Percentiles rank a stretch among this genome's conserved stretches.
Evolutionary conservation across 2,329 filamentous ascomycete genomes (phyloP).

Genomic region (Magnaporthiopsis poae): DNA sequence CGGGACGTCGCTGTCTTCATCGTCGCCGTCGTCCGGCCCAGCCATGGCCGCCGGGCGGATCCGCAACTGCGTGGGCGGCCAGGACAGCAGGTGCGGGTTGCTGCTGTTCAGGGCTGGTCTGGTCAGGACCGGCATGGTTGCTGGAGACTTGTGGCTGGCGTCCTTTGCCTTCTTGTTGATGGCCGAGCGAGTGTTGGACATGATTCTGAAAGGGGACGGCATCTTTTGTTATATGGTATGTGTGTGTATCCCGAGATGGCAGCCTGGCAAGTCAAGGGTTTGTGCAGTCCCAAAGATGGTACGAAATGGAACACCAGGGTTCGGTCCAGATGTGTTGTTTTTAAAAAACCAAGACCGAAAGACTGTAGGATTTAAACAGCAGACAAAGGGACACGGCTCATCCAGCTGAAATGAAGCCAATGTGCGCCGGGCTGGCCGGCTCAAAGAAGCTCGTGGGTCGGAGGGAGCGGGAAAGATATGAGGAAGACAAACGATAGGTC

Average conservation of each 20-base stretch:
- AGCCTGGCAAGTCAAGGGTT: not conserved
- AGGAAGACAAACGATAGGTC: conserved; percentile 3
- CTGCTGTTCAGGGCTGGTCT: not conserved
- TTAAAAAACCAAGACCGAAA: not conserved
- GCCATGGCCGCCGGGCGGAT: conserved; percentile 30
- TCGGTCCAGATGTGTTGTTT: not conserved
- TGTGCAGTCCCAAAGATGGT: not conserved
- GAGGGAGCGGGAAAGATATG: conserved; percentile 8
- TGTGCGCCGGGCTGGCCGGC: conserved; percentile 22
- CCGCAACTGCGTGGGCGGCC: conserved; percentile 42
- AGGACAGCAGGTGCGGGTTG: conserved; percentile 23
- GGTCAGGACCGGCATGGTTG: conserved; percentile 1
- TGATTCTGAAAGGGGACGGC: not conserved
- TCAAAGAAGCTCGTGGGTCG: conserved; percentile 12
- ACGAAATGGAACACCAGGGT: not conserved
- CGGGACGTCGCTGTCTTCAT: conserved; percentile 31
- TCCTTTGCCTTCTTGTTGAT: conserved; percentile 1
- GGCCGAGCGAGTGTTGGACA: not conserved
- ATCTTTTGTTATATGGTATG: not conserved
- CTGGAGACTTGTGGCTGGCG: not conserved
- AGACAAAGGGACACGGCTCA: not conserved
- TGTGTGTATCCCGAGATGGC: conserved; percentile 5
- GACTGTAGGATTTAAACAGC: not conserved
- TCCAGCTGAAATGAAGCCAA: conserved; percentile 5
- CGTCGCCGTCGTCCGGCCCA: conserved; percentile 27